These are phyloP conservation scores for Puccinia triticina DNA, from an alignment of 1,284 basidiomycete species.

Conservation along the genomic window DNA sequence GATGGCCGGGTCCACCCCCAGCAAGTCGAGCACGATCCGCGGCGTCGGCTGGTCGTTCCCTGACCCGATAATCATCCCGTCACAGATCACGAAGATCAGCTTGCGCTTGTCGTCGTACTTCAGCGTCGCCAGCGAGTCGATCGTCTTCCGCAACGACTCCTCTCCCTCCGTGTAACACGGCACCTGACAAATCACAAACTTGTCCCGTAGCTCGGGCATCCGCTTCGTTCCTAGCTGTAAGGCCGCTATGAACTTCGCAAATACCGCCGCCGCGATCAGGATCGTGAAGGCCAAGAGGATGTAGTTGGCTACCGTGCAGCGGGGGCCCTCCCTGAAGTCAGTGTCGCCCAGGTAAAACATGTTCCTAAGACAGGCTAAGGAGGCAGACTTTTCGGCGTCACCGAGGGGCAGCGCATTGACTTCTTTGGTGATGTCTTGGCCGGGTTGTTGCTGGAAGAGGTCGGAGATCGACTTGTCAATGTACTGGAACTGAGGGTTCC, in stretches of 20 bases:
- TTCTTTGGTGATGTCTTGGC: conserved; percentile 79
- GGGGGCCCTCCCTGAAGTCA: conserved; percentile 85
- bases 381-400: conserved; percentile 70
- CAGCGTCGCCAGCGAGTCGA: conserved; percentile 91
- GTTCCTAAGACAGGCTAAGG: conserved; percentile 86
- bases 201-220: conserved; percentile 93
- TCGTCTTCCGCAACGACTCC: conserved; percentile 80
- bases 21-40: conserved; percentile 89
- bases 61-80: conserved; percentile 96
- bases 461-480: conserved; percentile 75
- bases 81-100: conserved; percentile 89
- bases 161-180: conserved; percentile 98
- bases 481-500: conserved; percentile 69
- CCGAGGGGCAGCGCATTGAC: conserved; percentile 72
- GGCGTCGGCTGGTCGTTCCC: conserved; percentile 85
- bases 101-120: conserved; percentile 99
- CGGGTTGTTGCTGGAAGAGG: conserved; percentile 78
- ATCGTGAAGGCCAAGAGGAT: conserved; percentile 86
- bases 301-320: conserved; percentile 88
- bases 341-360: conserved; percentile 87
- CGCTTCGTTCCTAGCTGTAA: conserved; percentile 81
- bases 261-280: conserved; percentile 92
- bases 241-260: conserved; percentile 96
- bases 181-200: conserved; percentile 97
- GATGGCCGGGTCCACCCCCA: conserved; percentile 87